These are phyloP conservation scores for Ganoderma leucocontextum DNA, from an alignment of 1,284 basidiomycete species.

Conservation along the genomic window DNA sequence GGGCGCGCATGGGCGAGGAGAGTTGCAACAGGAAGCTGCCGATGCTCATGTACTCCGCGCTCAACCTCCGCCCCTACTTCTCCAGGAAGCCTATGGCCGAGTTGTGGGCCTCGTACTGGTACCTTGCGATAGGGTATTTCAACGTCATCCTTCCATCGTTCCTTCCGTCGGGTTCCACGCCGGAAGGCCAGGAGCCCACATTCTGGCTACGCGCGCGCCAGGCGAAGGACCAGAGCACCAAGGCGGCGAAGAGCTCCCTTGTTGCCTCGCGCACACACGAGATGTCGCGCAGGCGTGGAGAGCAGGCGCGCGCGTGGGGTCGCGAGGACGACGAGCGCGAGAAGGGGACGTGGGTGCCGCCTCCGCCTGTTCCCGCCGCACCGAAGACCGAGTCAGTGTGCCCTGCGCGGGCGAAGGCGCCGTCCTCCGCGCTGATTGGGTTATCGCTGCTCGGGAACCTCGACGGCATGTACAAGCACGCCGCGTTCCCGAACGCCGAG, in stretches of 20 bases:
- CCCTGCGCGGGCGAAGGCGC: constrained; percentile 42
- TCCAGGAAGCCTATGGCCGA: constrained; percentile 48
- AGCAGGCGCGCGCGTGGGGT: constrained; percentile 69
- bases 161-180: constrained; percentile 52
- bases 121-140: constrained; percentile 81
- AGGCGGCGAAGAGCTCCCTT: constrained; percentile 68
- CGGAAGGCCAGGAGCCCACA: constrained; percentile 48
- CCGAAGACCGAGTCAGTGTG: constrained; percentile 32
- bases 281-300: constrained; percentile 70
- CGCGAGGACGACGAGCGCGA: constrained; percentile 75
- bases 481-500: constrained; percentile 58
- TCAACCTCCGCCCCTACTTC: constrained; percentile 76
- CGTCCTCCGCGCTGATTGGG: constrained; percentile 73
- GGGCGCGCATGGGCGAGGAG: constrained; percentile 56
- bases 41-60: constrained; percentile 82
- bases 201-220: constrained; percentile 81
- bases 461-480: constrained; percentile 79
- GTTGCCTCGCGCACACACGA: constrained; percentile 63
- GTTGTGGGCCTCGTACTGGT: constrained; percentile 72
- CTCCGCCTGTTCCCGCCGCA: constrained; percentile 34
- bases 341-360: constrained; percentile 50
- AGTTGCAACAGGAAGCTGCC: constrained; percentile 58
- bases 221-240: constrained; percentile 71
- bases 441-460: constrained; percentile 82
- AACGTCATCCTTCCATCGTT: constrained; percentile 80